phyloP scores from a whole-genome alignment of 208 protist species.

The Acanthamoeba sp. region DNA sequence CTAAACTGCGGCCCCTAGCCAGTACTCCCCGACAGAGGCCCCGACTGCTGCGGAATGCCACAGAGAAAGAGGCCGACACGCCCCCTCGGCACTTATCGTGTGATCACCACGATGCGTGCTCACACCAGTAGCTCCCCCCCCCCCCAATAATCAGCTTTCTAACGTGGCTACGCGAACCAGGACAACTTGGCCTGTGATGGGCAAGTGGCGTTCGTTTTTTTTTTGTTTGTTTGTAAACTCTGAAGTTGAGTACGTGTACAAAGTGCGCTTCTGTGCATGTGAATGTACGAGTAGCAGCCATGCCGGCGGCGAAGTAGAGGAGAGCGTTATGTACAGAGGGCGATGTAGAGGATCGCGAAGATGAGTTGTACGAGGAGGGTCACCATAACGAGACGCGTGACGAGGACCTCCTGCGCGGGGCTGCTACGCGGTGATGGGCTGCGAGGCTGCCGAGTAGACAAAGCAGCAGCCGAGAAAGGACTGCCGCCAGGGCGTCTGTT shows the following conservation, averaged over 20 bases:
- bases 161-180: too few relatives aligned
- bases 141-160: too few relatives aligned
- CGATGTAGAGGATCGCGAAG: neutral
- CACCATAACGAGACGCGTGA: neutral
- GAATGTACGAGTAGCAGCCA: neutral
- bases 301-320: neutral
- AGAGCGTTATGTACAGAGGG: neutral
- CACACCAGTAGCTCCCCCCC: too few relatives aligned
- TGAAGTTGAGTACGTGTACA: neutral
- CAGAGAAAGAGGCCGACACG: neutral
- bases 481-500: neutral
- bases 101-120: too few relatives aligned
- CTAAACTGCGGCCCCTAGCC: neutral
- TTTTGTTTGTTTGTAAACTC: too few relatives aligned
- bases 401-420: neutral
- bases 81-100: neutral
- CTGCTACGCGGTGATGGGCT: neutral
- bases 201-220: too few relatives aligned
- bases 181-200: too few relatives aligned
- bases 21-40: neutral
- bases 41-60: neutral
- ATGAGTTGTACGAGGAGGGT: neutral
- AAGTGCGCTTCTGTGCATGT: neutral
- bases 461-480: constrained; percentile 10
- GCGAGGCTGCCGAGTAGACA: neutral